These are phyloP conservation scores for Leucocoprinus sp. DNA, from an alignment of 768 basidiomycete species.

Conservation along the genomic window DNA sequence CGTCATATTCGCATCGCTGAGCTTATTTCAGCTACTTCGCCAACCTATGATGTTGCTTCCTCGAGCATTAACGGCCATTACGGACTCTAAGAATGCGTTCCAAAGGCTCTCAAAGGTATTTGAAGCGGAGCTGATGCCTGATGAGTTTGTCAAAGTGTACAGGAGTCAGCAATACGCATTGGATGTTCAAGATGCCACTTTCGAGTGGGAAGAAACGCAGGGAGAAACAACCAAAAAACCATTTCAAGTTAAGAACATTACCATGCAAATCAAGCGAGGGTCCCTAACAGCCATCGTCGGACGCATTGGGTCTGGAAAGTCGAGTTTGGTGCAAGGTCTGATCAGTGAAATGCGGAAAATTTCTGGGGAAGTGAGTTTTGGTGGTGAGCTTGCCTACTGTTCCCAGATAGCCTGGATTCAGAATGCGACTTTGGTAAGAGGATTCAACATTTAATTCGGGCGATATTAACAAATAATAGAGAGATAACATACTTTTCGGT, in stretches of 20 bases:
- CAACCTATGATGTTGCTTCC: conserved; percentile 66
- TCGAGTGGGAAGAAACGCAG: conserved; percentile 49
- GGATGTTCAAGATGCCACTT: conserved; percentile 43
- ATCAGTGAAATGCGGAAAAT: conserved; percentile 59
- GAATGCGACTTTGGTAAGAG: conserved; percentile 59
- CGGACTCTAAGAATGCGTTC: conserved; percentile 60
- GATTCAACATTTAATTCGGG: background rate
- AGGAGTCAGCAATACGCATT: conserved; percentile 39
- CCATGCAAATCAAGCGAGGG: conserved; percentile 41
- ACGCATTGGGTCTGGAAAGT: conserved; percentile 53
- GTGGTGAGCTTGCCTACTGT: conserved; percentile 64
- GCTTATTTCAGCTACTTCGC: conserved; percentile 40
- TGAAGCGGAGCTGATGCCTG: conserved; percentile 42
- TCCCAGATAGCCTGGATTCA: conserved; percentile 78
- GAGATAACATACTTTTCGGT: conserved; percentile 75
- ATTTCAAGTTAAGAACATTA: conserved; percentile 45
- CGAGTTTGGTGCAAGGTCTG: conserved; percentile 55
- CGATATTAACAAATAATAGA: background rate
- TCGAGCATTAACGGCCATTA: conserved; percentile 50
- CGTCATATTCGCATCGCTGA: background rate
- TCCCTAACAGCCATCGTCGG: conserved; percentile 50
- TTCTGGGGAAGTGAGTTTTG: conserved; percentile 42
- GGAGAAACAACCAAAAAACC: conserved; percentile 21
- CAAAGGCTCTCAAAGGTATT: conserved; percentile 42
- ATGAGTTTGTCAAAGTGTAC: conserved; percentile 35